phyloP scores from a whole-genome alignment of 2,329 filamentous ascomycete genomes.

The Zymoseptoria brevis region DNA sequence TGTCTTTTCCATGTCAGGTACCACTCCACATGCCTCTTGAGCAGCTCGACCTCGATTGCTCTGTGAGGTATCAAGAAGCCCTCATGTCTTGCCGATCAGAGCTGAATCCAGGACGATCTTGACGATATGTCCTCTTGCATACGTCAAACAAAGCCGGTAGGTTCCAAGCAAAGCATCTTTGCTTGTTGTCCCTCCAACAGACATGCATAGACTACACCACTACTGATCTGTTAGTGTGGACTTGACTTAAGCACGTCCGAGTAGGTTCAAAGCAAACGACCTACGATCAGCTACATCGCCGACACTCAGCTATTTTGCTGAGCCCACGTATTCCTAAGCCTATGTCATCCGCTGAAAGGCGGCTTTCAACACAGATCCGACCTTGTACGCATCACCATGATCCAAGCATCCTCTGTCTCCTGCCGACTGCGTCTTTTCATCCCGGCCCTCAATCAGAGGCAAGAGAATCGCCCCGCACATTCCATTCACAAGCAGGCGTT shows the following conservation, averaged over 20 bases:
- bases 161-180: not conserved
- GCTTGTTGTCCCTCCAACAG: not conserved
- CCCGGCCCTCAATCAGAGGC: not conserved
- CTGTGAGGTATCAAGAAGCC: not conserved
- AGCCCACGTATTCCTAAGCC: too few species aligned
- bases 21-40: too few species aligned
- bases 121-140: not conserved
- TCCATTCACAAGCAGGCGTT: not conserved
- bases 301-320: too few species aligned
- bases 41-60: not conserved
- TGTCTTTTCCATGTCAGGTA: not conserved
- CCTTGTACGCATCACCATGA: not conserved
- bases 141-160: not conserved
- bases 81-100: not conserved
- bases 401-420: not conserved
- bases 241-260: too few species aligned
- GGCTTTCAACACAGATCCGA: not conserved
- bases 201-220: too few species aligned
- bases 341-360: too few species aligned
- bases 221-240: too few species aligned
- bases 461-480: not conserved
- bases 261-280: too few species aligned
- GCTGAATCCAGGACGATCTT: not conserved
- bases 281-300: too few species aligned
- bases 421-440: not conserved